Conservation (phyloP, 1,284 basidiomycete species). For the Moesziomyces parantarcticus region DNA sequence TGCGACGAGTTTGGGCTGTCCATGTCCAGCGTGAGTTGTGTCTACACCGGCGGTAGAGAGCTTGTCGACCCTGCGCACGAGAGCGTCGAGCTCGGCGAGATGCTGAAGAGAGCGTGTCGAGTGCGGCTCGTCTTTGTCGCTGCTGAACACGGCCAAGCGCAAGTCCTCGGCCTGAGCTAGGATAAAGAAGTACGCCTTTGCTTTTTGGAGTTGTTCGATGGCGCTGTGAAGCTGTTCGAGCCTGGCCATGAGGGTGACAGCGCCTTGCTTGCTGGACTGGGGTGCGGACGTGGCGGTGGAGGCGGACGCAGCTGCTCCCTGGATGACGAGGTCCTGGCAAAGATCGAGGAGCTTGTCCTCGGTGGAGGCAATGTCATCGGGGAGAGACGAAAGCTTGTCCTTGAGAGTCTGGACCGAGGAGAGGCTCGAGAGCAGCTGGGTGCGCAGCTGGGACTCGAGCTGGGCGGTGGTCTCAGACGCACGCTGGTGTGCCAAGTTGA, state of each 20-base stretch:
- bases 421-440: slow-evolving; percentile 30
- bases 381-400: slow-evolving; percentile 24
- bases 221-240: slow-evolving; percentile 37
- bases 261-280: slow-evolving; percentile 18
- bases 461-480: slow-evolving; percentile 12
- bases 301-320: background rate
- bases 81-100: slow-evolving; percentile 26
- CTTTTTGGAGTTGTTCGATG: slow-evolving; percentile 39
- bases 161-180: slow-evolving; percentile 54
- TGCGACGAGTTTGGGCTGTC: slow-evolving; percentile 24
- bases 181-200: slow-evolving; percentile 47
- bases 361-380: slow-evolving; percentile 34
- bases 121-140: slow-evolving; percentile 11
- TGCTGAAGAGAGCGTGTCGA: slow-evolving; percentile 6
- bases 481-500: slow-evolving; percentile 22
- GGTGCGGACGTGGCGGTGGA: slow-evolving; percentile 2
- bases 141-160: slow-evolving; percentile 14
- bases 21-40: background rate
- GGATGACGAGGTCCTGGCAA: slow-evolving; percentile 36
- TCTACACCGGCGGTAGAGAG: slow-evolving; percentile 4
- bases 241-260: slow-evolving; percentile 19
- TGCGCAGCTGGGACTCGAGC: slow-evolving; percentile 31
- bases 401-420: slow-evolving; percentile 31
- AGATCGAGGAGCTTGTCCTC: slow-evolving; percentile 51
- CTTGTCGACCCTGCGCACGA: slow-evolving; percentile 32